phyloP scores from a whole-genome alignment of 768 basidiomycete genomes.

The Boletus vermiculosoides region DNA sequence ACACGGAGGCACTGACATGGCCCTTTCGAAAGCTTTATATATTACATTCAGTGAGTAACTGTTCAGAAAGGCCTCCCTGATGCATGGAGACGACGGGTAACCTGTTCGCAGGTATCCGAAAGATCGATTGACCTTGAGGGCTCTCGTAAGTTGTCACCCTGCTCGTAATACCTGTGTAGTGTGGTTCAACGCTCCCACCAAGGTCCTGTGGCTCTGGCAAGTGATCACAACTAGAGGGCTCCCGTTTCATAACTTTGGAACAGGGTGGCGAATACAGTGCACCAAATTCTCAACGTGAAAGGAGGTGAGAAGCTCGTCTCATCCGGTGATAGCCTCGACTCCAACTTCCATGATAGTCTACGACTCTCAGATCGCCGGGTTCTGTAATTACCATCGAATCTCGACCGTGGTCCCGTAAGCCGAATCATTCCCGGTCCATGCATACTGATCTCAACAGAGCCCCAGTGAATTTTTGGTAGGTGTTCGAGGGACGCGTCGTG shows the following conservation, averaged over 20 bases:
- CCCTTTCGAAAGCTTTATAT: neutral
- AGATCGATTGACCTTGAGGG: neutral
- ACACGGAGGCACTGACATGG: neutral
- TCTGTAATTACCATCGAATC: neutral
- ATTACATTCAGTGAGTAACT: conserved; percentile 5
- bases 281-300: neutral
- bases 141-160: neutral
- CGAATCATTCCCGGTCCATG: neutral
- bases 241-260: neutral
- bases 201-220: neutral
- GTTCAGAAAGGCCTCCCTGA: too few relatives aligned
- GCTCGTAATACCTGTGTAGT: neutral
- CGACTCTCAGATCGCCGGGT: neutral
- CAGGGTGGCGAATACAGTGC: neutral
- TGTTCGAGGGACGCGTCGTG: neutral
- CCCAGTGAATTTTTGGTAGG: conserved; percentile 7
- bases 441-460: neutral
- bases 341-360: neutral
- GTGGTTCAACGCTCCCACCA: neutral
- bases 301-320: neutral
- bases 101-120: neutral
- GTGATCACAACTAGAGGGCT: neutral
- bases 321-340: neutral
- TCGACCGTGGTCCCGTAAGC: neutral
- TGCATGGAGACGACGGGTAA: neutral